Percentiles rank a stretch among this genome's conserved stretches.
Evolutionary conservation across 768 basidiomycete genomes (phyloP).

Genomic region (Amyloporia xantha): DNA sequence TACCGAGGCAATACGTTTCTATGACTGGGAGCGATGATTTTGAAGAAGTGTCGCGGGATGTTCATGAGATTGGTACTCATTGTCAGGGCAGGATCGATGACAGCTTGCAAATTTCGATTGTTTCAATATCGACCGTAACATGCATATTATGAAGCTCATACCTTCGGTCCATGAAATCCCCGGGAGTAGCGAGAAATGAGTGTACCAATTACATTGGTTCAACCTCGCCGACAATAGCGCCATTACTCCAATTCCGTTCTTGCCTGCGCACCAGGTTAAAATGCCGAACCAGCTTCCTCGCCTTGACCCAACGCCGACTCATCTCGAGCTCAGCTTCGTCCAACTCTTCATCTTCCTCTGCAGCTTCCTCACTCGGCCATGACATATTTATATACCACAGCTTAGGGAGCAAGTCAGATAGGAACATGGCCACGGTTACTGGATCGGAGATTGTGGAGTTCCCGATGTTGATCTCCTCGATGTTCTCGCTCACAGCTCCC

Average conservation of each 20-base stretch:
- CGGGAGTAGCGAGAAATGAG: too few relatives aligned
- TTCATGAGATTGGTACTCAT: too few relatives aligned
- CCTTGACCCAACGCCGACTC: constrained; percentile 6
- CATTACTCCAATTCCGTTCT: not conserved
- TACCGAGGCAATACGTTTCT: too few relatives aligned
- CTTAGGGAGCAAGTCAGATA: constrained; percentile 1
- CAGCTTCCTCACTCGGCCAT: not conserved
- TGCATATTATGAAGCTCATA: too few relatives aligned
- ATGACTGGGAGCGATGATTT: too few relatives aligned
- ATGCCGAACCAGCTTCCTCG: constrained; percentile 10
- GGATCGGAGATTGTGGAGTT: not conserved
- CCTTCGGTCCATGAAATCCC: too few relatives aligned
- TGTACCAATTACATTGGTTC: too few relatives aligned
- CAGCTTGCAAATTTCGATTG: too few relatives aligned
- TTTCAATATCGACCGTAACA: too few relatives aligned
- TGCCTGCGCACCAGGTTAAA: not conserved
- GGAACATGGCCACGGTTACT: not conserved
- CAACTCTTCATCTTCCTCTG: constrained; percentile 8
- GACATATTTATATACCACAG: not conserved
- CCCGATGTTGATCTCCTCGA: not conserved
- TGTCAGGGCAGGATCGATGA: too few relatives aligned
- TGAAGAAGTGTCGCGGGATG: too few relatives aligned
- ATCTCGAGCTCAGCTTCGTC: not conserved
- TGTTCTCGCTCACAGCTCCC: not conserved
- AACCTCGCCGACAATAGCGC: not conserved